A percentile compares a stretch with the other conserved stretches of the same genome.
phyloP scores from a whole-genome alignment of 2,329 filamentous ascomycete species.

The Apiospora saccharicola region DNA sequence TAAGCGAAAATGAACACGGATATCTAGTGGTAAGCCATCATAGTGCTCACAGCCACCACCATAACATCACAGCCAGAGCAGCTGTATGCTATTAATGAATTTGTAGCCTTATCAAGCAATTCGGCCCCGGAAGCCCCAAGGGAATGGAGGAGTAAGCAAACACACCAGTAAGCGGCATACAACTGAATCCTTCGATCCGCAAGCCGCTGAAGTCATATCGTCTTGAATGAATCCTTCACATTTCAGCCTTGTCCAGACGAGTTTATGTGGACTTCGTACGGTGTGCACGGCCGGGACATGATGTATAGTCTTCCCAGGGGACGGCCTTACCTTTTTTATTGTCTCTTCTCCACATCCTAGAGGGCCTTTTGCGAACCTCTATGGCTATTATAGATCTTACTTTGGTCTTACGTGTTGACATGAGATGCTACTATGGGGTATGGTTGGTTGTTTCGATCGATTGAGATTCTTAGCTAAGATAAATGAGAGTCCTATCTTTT shows the following conservation, averaged over 20 bases:
- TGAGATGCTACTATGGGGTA: too few relatives aligned
- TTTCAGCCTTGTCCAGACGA: too few relatives aligned
- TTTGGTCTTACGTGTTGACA: too few relatives aligned
- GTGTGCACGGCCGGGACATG: too few relatives aligned
- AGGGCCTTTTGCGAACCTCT: too few relatives aligned
- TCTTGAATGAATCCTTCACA: not conserved
- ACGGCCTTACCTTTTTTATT: rapidly evolving
- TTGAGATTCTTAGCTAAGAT: not conserved
- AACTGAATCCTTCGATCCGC: not conserved
- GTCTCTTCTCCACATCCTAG: too few relatives aligned
- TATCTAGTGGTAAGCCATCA: too few relatives aligned
- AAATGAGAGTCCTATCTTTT: not conserved
- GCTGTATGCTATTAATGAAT: not conserved
- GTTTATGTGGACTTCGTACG: too few relatives aligned
- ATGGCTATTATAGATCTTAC: too few relatives aligned
- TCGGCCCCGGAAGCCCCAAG: not conserved
- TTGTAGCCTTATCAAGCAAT: not conserved
- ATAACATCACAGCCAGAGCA: not conserved
- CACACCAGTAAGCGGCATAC: not conserved
- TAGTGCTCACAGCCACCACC: not conserved
- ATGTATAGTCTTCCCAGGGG: too few relatives aligned
- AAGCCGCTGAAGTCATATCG: not conserved
- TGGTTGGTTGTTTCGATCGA: too few relatives aligned
- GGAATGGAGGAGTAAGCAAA: not conserved
- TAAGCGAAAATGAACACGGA: too few relatives aligned